Evolutionary conservation across 1,284 basidiomycete species (phyloP), one percentile per base, ranked within the genome.

Genomic region (Pseudozyma hubeiensis): DNA sequence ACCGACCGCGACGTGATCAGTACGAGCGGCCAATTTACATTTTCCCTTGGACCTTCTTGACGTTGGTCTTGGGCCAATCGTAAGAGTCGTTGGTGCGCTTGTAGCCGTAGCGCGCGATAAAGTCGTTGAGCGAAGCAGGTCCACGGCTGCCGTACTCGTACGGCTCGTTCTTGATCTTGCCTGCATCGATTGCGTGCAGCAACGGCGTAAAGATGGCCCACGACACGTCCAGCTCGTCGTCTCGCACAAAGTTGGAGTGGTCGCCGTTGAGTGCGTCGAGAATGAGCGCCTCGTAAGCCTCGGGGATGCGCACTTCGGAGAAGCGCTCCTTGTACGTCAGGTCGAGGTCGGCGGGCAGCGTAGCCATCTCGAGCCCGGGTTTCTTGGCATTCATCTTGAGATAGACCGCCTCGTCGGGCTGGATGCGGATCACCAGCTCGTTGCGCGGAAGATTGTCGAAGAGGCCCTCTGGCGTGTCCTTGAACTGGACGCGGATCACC

Each of bases 221-320:
- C 46, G 78, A 79, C 9, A 80, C 83, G 30, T 79, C 72, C 34
- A 85, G 73, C 64, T 85, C 83, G 55, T 85, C 84, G 63, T 85
- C 82, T 17, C 84, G 80, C 14, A 85, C 84, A 77, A 83, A 85
- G 71, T 80, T 84, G 52, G 81, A 79, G 65, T 85, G 82, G 46
- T 84, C 81, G 24, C 83, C 85, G 46, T 82, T 77, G 54, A 85
- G 60, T 11, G 83, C 84, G 44, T 84, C 84, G 16, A 79, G 69
- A 57, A 85, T 81, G 41, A 85, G 77, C 24, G 82, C 81, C 57
- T 85, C 84, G 75, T 85, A 85, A 9, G 84, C 84, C 52, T 85
- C 84, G 16, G 81, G 83, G 56, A 79, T 78, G 51, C 76, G 79
- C 14, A 66, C 75, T 39, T 79, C 78, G 17, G 67, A 68, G 62